These are phyloP conservation scores for Lipomyces sp. DNA, from an alignment of 805 yeast genomes.

Conservation along the genomic window DNA sequence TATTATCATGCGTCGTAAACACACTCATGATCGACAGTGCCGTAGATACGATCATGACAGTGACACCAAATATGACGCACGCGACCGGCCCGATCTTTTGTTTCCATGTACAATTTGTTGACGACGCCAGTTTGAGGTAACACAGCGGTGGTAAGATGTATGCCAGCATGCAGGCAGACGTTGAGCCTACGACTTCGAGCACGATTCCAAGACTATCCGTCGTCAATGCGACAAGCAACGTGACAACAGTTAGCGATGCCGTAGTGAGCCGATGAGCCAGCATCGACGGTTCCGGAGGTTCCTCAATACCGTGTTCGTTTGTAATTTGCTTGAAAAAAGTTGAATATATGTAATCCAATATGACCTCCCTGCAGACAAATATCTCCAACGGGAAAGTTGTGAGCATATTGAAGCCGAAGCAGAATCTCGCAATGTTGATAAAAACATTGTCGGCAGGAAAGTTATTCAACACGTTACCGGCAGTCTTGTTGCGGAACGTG, in stretches of 20 bases:
- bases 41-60: constrained; percentile 77
- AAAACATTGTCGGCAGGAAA: constrained; percentile 74
- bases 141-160: constrained; percentile 90
- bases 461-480: constrained; percentile 87
- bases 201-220: constrained; percentile 84
- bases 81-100: constrained; percentile 60
- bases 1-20: not conserved
- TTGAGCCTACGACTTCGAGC: constrained; percentile 87
- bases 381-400: constrained; percentile 91
- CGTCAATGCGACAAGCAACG: constrained; percentile 80
- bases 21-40: constrained; percentile 21
- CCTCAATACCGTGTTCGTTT: not conserved
- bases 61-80: constrained; percentile 72
- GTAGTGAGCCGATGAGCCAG: constrained; percentile 65
- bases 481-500: constrained; percentile 74
- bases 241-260: constrained; percentile 62
- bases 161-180: constrained; percentile 91
- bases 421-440: constrained; percentile 84
- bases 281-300: constrained; percentile 16
- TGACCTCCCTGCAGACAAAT: constrained; percentile 86
- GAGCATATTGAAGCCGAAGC: constrained; percentile 90
- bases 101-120: constrained; percentile 35
- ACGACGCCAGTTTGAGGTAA: constrained; percentile 64
- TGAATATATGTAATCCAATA: constrained; percentile 59
- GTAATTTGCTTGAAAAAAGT: constrained; percentile 11